Conservation (phyloP, 164 flowering plant species). For the Stephania yunnanensis region DNA sequence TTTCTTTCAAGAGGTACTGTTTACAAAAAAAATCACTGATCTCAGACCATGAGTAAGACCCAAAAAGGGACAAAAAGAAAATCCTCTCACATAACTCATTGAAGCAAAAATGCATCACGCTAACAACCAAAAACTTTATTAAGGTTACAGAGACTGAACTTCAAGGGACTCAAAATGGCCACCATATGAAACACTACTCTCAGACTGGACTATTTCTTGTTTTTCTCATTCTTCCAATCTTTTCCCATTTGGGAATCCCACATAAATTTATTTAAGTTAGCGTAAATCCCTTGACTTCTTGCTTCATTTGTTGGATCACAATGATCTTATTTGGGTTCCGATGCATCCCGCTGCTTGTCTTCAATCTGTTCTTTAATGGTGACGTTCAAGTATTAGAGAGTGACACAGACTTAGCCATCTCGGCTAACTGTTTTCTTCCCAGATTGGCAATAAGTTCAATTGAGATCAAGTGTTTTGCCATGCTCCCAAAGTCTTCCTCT, state of each 20-base stretch:
- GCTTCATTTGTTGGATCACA: background rate
- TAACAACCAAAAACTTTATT: background rate
- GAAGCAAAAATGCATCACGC: background rate
- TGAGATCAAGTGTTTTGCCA: constrained; percentile 42
- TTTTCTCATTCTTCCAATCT: no score
- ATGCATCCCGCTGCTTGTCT: background rate
- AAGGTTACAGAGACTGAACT: background rate
- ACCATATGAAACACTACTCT: no score
- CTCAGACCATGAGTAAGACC: no score
- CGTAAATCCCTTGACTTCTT: background rate
- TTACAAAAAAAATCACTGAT: no score
- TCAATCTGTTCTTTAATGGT: background rate
- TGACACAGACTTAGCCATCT: constrained; percentile 37
- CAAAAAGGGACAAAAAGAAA: background rate
- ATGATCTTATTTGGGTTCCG: background rate
- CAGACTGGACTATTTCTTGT: no score
- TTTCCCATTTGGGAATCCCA: no score
- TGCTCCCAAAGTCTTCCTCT: constrained; percentile 34
- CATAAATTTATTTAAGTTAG: no score
- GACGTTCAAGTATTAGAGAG: constrained; percentile 16
- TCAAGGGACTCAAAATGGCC: background rate
- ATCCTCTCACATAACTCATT: background rate
- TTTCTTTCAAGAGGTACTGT: no score
- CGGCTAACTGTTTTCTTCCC: constrained; percentile 43
- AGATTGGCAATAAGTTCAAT: constrained; percentile 58